Percentiles rank a stretch among this genome's conserved stretches.
phyloP scores from a whole-genome alignment of 129 eudicot genomes.

The Apium graveolens region DNA sequence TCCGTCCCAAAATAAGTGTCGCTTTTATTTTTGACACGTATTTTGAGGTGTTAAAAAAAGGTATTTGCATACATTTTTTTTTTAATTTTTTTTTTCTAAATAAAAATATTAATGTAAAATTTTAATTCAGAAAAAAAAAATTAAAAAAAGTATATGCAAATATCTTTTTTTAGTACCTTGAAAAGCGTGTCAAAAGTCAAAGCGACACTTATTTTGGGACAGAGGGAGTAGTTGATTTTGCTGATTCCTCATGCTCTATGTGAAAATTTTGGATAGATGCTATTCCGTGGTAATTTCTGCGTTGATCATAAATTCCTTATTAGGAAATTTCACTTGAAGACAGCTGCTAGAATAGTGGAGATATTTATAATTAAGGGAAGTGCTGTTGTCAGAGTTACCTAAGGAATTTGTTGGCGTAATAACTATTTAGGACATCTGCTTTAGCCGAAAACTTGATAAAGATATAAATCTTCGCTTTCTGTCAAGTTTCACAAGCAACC shows the following conservation, averaged over 20 bases:
- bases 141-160: too few relatives aligned
- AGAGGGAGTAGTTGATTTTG: not conserved
- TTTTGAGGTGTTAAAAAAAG: too few relatives aligned
- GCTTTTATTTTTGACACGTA: too few relatives aligned
- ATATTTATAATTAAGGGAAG: not conserved
- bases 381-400: not conserved
- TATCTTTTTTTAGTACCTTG: too few relatives aligned
- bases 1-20: too few relatives aligned
- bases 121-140: too few relatives aligned
- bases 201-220: too few relatives aligned
- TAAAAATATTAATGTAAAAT: too few relatives aligned
- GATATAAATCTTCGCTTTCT: not conserved
- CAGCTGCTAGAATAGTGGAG: not conserved
- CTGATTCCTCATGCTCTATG: not conserved
- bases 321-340: not conserved
- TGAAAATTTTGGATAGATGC: not conserved
- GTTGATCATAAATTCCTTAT: not conserved
- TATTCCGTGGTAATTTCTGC: not conserved
- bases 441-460: not conserved
- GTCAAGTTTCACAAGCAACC: not conserved
- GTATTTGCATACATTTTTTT: too few relatives aligned
- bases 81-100: too few relatives aligned
- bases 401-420: not conserved
- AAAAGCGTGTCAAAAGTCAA: too few relatives aligned
- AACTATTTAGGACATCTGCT: slow-evolving; percentile 1